These are phyloP conservation scores for Colletotrichum spinosum DNA, from an alignment of 2,329 filamentous ascomycete species.

Conservation along the genomic window DNA sequence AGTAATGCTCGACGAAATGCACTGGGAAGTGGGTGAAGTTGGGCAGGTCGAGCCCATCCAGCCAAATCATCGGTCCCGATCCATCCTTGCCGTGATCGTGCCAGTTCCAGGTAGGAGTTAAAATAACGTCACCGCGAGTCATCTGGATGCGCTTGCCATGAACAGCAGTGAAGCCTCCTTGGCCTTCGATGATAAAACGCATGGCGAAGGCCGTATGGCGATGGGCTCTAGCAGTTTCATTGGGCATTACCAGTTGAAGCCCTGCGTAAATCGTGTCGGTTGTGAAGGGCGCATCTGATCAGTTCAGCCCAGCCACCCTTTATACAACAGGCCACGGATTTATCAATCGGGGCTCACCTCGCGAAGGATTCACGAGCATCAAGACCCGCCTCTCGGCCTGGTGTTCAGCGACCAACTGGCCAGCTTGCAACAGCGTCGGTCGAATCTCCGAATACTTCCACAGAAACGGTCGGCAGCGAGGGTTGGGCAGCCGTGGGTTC, in stretches of 20 bases:
- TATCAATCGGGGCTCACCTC: conserved; percentile 38
- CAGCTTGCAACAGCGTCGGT: conserved; percentile 47
- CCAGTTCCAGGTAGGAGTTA: conserved; percentile 68
- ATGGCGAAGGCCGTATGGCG: conserved; percentile 65
- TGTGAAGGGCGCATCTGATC: conserved; percentile 60
- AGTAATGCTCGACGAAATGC: conserved; percentile 64
- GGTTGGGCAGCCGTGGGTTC: conserved; percentile 58
- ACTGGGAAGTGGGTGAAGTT: conserved; percentile 61
- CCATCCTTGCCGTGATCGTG: conserved; percentile 68
- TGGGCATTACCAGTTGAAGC: conserved; percentile 65
- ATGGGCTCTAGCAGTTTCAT: conserved; percentile 64
- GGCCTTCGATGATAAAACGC: conserved; percentile 67
- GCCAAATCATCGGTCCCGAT: conserved; percentile 65
- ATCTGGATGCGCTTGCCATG: conserved; percentile 62
- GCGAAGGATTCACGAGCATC: conserved; percentile 51
- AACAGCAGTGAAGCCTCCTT: conserved; percentile 65
- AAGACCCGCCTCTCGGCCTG: conserved; percentile 51
- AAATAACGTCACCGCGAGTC: conserved; percentile 63
- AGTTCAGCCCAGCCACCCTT: not conserved
- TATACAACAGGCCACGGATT: conserved; percentile 41
- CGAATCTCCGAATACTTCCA: conserved; percentile 49
- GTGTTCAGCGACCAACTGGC: conserved; percentile 46
- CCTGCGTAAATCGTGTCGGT: conserved; percentile 68
- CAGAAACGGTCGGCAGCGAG: conserved; percentile 48
- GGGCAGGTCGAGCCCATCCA: conserved; percentile 66